Base-by-base conservation (phyloP, 768 basidiomycete species). In the Baorangia bicolor region DNA sequence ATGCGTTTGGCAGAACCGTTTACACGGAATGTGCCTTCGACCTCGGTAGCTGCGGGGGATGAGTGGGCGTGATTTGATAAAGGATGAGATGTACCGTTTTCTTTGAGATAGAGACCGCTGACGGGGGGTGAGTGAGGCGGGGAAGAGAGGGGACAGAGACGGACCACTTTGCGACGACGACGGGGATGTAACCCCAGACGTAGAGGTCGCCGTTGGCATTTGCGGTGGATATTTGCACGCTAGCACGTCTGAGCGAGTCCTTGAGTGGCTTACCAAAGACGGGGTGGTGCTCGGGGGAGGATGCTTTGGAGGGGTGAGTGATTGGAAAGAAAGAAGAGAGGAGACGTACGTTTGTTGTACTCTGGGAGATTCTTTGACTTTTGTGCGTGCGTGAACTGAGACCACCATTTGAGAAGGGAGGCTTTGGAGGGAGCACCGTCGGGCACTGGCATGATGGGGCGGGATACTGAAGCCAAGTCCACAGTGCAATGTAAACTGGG, bases 161-260 rank as follows among this genome's bases (percentile, higher is more conserved):
- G 65, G 64, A 93, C 92, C 94, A 98, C 75, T 97, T 98, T 43
- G 96, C 96, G 39, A 99, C 96, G 49, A 98, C 94, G 39, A 98
- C 92, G 10, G 96, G 96, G 46, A 99, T 92, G 69, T 90, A 90
- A 1, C 95, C 94, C 89, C 92, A 95, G 6, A 94, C 88, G 68
- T 90, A 92, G 18, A 92, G 79, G 60, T 90, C 85, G 9, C 93
- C 93, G 57, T 83, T 83, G 12, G 87, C 78, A 55, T 88, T 90
- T 7, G 91, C 87, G 14, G 94, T 96, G 11, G 90, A 92, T 68
- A 98, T 96, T 67, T 95, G 94, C 1, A 97, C 96, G 64, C 84
- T 89, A 16, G 96, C 96, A 70, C 88, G 89, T 64, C 81, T 81
- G 62, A 98, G 76, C 57, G 88, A 89, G 66, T 95, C 91, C 63